A percentile compares a stretch with the other conserved stretches of the same genome.
phyloP scores from a whole-genome alignment of 441 rosid species.

The Erodium trifolium region DNA sequence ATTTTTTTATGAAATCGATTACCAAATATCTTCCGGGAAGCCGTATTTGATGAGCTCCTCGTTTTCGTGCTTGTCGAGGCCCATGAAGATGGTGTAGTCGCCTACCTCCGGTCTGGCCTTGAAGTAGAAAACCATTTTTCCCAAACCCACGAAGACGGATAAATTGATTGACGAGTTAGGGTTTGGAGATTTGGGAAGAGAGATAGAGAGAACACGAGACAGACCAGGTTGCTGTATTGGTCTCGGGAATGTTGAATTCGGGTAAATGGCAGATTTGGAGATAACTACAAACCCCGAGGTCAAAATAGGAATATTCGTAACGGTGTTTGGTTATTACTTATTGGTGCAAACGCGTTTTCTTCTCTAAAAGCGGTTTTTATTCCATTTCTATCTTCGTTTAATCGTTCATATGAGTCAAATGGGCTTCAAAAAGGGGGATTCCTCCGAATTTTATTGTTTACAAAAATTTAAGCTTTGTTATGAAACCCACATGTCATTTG shows the following conservation, averaged over 20 bases:
- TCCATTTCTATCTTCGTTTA: no score
- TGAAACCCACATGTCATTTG: no score
- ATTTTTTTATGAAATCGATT: neutral
- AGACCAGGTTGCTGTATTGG: neutral
- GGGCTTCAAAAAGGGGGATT: no score
- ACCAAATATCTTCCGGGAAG: constrained; percentile 94
- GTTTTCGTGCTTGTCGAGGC: constrained; percentile 96
- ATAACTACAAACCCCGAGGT: neutral
- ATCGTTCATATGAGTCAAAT: no score
- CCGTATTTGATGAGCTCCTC: constrained; percentile 99
- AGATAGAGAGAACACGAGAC: neutral
- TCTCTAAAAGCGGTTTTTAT: neutral
- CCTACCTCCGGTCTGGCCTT: constrained; percentile 91
- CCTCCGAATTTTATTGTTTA: no score
- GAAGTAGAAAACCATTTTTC: constrained; percentile 83
- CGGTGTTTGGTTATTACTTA: neutral
- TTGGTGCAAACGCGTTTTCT: neutral
- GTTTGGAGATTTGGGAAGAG: neutral
- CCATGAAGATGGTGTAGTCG: constrained; percentile 97
- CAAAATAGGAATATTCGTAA: neutral
- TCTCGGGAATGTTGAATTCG: neutral
- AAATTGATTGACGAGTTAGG: neutral
- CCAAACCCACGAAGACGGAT: neutral
- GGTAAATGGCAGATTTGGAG: neutral
- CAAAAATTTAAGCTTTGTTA: no score